Evolutionary conservation across 1,284 basidiomycete species (phyloP).

Genomic region (Sutorius eximius): DNA sequence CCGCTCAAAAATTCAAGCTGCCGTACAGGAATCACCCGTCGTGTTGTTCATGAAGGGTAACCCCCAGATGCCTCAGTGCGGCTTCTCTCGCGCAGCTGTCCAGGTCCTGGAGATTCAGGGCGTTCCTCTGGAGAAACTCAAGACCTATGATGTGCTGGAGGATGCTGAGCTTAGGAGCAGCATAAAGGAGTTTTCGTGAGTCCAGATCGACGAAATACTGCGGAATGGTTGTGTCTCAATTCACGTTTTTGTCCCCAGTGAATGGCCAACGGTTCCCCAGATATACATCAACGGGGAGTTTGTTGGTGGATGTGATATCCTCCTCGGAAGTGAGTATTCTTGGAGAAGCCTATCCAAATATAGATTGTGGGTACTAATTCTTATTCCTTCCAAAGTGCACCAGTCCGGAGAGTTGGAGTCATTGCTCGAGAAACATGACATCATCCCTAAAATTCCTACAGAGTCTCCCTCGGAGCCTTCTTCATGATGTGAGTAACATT

Average conservation of each 20-base stretch:
- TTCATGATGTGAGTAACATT: slow-evolving; percentile 7
- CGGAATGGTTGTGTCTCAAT: neutral
- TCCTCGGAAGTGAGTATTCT: slow-evolving; percentile 77
- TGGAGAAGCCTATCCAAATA: neutral
- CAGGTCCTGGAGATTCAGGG: slow-evolving; percentile 91
- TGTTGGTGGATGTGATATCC: slow-evolving; percentile 94
- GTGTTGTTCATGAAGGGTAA: slow-evolving; percentile 91
- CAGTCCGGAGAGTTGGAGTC: slow-evolving; percentile 92
- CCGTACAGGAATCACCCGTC: slow-evolving; percentile 56
- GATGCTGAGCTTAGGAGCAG: slow-evolving; percentile 80
- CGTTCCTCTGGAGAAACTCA: slow-evolving; percentile 76
- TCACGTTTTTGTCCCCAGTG: slow-evolving; percentile 45
- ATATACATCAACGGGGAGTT: slow-evolving; percentile 95
- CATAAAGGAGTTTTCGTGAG: slow-evolving; percentile 96
- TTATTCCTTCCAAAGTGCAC: slow-evolving; percentile 67
- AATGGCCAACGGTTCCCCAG: slow-evolving; percentile 98
- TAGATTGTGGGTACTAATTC: neutral
- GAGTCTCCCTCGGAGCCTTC: slow-evolving; percentile 13
- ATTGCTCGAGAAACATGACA: slow-evolving; percentile 71
- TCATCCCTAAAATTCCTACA: slow-evolving; percentile 50
- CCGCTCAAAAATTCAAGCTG: slow-evolving; percentile 43
- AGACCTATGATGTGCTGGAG: slow-evolving; percentile 88
- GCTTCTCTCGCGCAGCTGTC: slow-evolving; percentile 92
- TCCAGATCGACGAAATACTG: slow-evolving; percentile 10
- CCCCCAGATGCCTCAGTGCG: slow-evolving; percentile 84